These are phyloP conservation scores for Sporopachydermia cereana DNA, from an alignment of 1,139 yeast genomes.

Conservation along the genomic window DNA sequence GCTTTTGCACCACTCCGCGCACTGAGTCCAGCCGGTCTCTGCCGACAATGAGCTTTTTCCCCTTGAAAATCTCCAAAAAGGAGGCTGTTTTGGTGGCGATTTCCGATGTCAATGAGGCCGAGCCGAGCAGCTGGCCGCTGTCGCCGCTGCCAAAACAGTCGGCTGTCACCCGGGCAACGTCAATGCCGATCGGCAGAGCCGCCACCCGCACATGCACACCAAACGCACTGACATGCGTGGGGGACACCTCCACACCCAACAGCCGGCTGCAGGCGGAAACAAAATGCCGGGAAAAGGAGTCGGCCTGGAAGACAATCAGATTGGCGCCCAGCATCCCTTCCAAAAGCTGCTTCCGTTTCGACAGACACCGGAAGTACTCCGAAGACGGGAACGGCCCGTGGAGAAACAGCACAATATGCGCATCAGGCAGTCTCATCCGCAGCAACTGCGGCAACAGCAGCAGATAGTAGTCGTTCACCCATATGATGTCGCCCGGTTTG, in stretches of 20 bases:
- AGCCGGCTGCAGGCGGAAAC: slow-evolving; percentile 79
- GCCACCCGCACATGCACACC: slow-evolving; percentile 67
- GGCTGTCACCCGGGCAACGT: slow-evolving; percentile 48
- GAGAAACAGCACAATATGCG: slow-evolving; percentile 69
- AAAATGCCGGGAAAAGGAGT: slow-evolving; percentile 81
- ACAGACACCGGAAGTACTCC: slow-evolving; percentile 84
- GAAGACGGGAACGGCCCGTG: slow-evolving; percentile 93
- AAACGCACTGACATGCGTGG: slow-evolving; percentile 56
- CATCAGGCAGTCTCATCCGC: slow-evolving; percentile 71
- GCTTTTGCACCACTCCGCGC: slow-evolving; percentile 71
- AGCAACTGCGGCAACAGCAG: slow-evolving; percentile 76
- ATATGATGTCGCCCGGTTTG: slow-evolving; percentile 82
- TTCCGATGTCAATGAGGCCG: slow-evolving; percentile 10
- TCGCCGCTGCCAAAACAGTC: slow-evolving; percentile 37
- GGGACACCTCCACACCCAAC: slow-evolving; percentile 45
- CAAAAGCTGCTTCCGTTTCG: slow-evolving; percentile 68
- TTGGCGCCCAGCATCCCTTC: slow-evolving; percentile 91
- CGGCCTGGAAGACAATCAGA: slow-evolving; percentile 75
- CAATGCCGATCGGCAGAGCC: slow-evolving; percentile 80
- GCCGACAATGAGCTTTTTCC: slow-evolving; percentile 69
- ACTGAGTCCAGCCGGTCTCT: slow-evolving; percentile 74
- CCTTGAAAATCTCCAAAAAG: slow-evolving; percentile 56
- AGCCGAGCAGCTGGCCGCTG: slow-evolving; percentile 34
- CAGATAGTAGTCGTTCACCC: slow-evolving; percentile 92
- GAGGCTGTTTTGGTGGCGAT: slow-evolving; percentile 19